Evolutionary conservation across 2,329 filamentous ascomycete species (phyloP), one percentile per base, ranked within the genome.

Genomic region (Cercospora sesami): DNA sequence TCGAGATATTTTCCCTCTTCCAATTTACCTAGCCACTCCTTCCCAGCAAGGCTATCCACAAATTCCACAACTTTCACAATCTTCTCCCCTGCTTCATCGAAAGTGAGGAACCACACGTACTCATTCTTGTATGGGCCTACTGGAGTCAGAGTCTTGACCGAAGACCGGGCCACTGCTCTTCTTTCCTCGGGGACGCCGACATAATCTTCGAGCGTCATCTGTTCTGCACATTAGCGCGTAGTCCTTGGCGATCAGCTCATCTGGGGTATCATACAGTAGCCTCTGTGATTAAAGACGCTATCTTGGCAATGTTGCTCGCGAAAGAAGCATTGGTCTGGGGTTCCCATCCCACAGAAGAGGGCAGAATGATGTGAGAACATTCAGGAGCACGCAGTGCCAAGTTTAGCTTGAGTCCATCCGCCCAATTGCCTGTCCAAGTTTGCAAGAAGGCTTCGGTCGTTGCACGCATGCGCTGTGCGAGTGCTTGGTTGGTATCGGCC

Each of bases 181-280:
- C 59, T 36, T n/a, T 71, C 60, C 1, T n/a, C 67, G 2, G 68
- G 63, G 3, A 63, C 62, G n/a, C 63, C 55, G n/a, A 71, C 12
- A 23, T 71, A 72, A 26, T 73, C 72, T 60, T 73, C 58, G 33
- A 73, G 70, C 1, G 69, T 73, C 69, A 71, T 73, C 72, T 73
- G 18, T 14, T 4, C 5, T 2, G 21, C 2, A 5, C 18, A 10
- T 48, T 21, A 48, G 45, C 10, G 10, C 10, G 14, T 48, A 5
- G 2, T 23, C 14, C 21, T 18, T n/a, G 6, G 7, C 26, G 31
- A 33, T 36, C 30, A 65, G 39, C 16, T 16, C 33, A 3, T 23
- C 3, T 3, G 8, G 10, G 2, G 6, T 14, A 6, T 14, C 45
- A 16, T 67, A 71, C 72, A 21, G 60, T 69, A 14, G 55, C 62